A percentile compares a stretch with the other conserved stretches of the same genome.
phyloP scores from a whole-genome alignment of 768 basidiomycete genomes.

The Amanita muscaria region DNA sequence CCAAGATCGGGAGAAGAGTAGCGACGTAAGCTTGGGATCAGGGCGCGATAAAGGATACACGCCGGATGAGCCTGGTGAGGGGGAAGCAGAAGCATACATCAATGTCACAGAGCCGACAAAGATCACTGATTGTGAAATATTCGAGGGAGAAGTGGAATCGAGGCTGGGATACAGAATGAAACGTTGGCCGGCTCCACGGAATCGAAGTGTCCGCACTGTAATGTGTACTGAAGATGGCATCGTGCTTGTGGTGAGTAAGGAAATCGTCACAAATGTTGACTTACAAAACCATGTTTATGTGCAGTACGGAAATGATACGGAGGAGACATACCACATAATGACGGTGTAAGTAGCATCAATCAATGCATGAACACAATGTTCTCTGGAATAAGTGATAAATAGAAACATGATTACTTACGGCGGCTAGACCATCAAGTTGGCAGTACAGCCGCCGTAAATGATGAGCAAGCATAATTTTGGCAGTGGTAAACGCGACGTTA shows the following conservation, averaged over 20 bases:
- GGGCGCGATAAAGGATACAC: background rate
- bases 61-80: too few species aligned
- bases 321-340: background rate
- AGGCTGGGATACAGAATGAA: conserved; percentile 37
- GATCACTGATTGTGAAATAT: conserved; percentile 24
- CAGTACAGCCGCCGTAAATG: too few species aligned
- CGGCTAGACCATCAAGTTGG: too few species aligned
- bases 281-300: background rate
- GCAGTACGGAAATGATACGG: background rate
- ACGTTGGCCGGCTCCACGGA: conserved; percentile 18
- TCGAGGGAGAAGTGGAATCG: conserved; percentile 32
- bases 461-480: too few species aligned
- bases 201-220: conserved; percentile 15
- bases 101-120: conserved; percentile 15
- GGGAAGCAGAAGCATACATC: too few species aligned
- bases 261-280: background rate
- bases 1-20: conserved; percentile 5
- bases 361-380: too few species aligned
- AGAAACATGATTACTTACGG: too few species aligned
- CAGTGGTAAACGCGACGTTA: too few species aligned
- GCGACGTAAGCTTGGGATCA: background rate
- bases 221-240: conserved; percentile 54
- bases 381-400: too few species aligned
- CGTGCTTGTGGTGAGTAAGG: conserved; percentile 35
- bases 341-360: too few species aligned